These are phyloP conservation scores for Nakaseomyces bracarensis DNA, from an alignment of 1,139 yeast genomes.

Conservation along the genomic window DNA sequence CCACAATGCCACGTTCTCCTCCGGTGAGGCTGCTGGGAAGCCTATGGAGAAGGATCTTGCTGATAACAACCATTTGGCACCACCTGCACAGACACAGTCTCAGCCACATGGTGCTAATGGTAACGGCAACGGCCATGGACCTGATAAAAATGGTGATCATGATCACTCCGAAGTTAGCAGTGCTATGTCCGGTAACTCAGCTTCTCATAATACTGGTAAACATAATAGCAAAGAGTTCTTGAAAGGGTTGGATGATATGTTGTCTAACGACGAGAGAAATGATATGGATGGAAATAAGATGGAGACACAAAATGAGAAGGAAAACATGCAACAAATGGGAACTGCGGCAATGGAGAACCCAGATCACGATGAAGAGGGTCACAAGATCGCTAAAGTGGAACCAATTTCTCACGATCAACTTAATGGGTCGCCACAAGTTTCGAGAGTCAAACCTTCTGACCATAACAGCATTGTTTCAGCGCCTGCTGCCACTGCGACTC, in stretches of 20 bases:
- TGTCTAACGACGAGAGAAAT: neutral
- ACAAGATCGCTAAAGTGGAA: conserved; percentile 4
- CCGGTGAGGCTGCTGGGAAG: neutral
- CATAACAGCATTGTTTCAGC: neutral
- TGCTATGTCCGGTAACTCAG: neutral
- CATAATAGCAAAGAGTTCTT: conserved; percentile 4
- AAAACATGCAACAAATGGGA: neutral
- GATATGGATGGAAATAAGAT: neutral
- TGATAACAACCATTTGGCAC: neutral
- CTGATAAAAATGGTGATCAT: neutral
- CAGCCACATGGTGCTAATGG: no score
- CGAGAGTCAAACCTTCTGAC: neutral
- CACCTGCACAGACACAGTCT: neutral
- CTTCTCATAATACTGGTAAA: neutral
- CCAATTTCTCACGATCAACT: neutral
- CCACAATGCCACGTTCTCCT: neutral
- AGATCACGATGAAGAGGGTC: conserved; percentile 1
- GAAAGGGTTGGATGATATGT: conserved; percentile 1
- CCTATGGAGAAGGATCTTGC: neutral
- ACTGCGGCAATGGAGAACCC: neutral
- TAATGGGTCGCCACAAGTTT: neutral
- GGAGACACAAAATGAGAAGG: neutral
- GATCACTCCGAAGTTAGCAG: neutral
- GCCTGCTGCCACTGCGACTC: neutral
- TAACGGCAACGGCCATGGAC: no score